Conservation (phyloP, 192 early-diverging fungal species). For the Kickxella alabastrina region DNA sequence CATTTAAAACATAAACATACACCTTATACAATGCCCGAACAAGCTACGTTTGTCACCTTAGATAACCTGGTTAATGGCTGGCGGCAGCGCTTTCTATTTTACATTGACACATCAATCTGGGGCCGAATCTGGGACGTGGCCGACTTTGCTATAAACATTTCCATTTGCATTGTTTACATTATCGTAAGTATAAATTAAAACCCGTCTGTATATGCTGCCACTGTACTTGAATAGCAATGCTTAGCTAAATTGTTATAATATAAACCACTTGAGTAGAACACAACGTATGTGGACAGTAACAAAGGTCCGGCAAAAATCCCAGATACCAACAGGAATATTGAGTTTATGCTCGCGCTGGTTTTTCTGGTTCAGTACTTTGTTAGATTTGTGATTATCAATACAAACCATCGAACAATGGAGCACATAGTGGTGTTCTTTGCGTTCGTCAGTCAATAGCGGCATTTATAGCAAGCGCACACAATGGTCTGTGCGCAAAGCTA, state of each 20-base stretch:
- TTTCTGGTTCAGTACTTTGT: slow-evolving; percentile 34
- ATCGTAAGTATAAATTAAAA: slow-evolving; percentile 27
- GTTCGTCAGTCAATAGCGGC: slow-evolving; percentile 30
- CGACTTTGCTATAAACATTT: slow-evolving; percentile 32
- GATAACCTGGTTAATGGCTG: slow-evolving; percentile 49
- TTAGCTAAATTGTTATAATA: too few relatives aligned
- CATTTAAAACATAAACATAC: not conserved
- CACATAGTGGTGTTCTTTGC: slow-evolving; percentile 42
- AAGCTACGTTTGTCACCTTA: slow-evolving; percentile 43
- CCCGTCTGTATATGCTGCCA: too few relatives aligned
- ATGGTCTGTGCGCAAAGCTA: slow-evolving; percentile 30
- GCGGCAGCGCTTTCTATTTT: slow-evolving; percentile 41
- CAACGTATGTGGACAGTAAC: slow-evolving; percentile 22
- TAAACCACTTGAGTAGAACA: too few relatives aligned
- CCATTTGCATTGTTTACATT: slow-evolving; percentile 37
- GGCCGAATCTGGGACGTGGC: slow-evolving; percentile 45
- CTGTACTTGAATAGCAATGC: too few relatives aligned
- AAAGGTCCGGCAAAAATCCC: slow-evolving; percentile 30
- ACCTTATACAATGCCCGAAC: slow-evolving; percentile 21
- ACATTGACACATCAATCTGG: slow-evolving; percentile 43
- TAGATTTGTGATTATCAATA: slow-evolving; percentile 42
- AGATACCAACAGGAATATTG: slow-evolving; percentile 14
- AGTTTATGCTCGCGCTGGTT: slow-evolving; percentile 30
- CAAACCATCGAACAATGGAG: slow-evolving; percentile 29
- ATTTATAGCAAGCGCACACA: slow-evolving; percentile 22